Percentiles rank a stretch among this genome's conserved stretches.
Evolutionary conservation across 441 rosid genomes (phyloP).

Genomic region (Isatis lusitanica): DNA sequence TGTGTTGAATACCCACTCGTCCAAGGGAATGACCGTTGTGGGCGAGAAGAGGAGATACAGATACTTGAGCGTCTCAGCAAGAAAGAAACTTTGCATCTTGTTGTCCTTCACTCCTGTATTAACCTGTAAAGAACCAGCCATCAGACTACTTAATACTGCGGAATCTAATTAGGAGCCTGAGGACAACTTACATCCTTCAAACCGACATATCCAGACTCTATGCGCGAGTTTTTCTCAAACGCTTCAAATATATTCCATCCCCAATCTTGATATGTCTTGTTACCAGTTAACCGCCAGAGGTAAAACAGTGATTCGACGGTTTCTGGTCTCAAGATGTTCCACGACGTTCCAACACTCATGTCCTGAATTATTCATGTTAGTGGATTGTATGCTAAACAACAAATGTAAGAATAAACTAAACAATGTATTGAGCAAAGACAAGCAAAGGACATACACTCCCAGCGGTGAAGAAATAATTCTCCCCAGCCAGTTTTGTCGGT

Average conservation of each 20-base stretch:
- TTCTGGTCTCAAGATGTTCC: constrained; percentile 96
- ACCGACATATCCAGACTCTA: constrained; percentile 87
- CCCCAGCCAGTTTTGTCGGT: constrained; percentile 94
- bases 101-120: constrained; percentile 84
- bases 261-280: constrained; percentile 94
- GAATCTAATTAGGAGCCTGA: background rate
- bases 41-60: constrained; percentile 92
- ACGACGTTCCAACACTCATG: constrained; percentile 87
- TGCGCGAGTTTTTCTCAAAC: constrained; percentile 83
- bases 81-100: constrained; percentile 97
- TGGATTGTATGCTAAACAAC: background rate
- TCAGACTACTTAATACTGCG: background rate
- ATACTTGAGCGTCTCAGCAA: constrained; percentile 93
- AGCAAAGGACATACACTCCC: constrained; percentile 51
- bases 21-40: constrained; percentile 68
- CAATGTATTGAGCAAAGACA: background rate
- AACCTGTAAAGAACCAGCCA: constrained; percentile 53
- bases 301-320: constrained; percentile 93
- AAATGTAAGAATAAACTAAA: background rate
- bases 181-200: constrained; percentile 77
- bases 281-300: constrained; percentile 96
- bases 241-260: constrained; percentile 98
- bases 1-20: constrained; percentile 97
- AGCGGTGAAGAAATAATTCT: constrained; percentile 79
- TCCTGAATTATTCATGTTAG: constrained; percentile 52